Percentiles rank a stretch among this genome's conserved stretches.
Evolutionary conservation across 2,329 filamentous ascomycete genomes (phyloP).

Genomic region (Anisogramma anomala): DNA sequence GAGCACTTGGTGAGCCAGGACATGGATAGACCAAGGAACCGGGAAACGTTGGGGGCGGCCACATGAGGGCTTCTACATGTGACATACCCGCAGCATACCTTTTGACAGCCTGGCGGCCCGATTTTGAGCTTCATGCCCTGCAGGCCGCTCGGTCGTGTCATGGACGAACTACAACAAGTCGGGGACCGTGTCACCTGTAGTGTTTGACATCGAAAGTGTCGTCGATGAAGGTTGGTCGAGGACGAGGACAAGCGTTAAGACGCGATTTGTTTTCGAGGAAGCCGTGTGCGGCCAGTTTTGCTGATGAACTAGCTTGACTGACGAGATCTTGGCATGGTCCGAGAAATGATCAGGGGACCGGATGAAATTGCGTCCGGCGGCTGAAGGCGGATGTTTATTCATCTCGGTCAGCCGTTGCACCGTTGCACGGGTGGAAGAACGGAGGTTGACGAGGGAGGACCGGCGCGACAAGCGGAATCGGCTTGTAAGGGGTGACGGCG

Average conservation of each 20-base stretch:
- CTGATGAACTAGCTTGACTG: background rate
- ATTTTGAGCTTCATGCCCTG: background rate
- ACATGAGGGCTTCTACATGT: slow-evolving; percentile 1
- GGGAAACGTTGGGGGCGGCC: background rate
- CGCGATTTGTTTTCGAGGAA: too few relatives aligned
- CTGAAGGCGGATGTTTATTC: background rate
- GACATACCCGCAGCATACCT: background rate
- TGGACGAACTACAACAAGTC: background rate
- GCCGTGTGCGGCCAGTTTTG: background rate
- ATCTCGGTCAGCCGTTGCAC: background rate
- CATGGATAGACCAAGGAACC: background rate
- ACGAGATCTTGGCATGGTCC: background rate
- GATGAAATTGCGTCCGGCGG: background rate
- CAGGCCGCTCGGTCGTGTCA: background rate
- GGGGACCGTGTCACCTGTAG: too few relatives aligned
- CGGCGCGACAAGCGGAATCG: too few relatives aligned
- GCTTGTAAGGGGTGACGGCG: background rate
- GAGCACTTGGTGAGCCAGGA: background rate
- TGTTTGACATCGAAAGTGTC: background rate
- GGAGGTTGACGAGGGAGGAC: slow-evolving; percentile 7
- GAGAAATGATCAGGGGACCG: background rate
- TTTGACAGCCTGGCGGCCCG: background rate
- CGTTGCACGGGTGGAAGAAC: slow-evolving; percentile 3
- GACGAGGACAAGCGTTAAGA: too few relatives aligned
- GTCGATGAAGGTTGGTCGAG: too few relatives aligned